Percentiles rank a stretch among this genome's conserved stretches.
Conservation (phyloP, 2,329 filamentous ascomycete species). For the Emergomyces pasteurianus region DNA sequence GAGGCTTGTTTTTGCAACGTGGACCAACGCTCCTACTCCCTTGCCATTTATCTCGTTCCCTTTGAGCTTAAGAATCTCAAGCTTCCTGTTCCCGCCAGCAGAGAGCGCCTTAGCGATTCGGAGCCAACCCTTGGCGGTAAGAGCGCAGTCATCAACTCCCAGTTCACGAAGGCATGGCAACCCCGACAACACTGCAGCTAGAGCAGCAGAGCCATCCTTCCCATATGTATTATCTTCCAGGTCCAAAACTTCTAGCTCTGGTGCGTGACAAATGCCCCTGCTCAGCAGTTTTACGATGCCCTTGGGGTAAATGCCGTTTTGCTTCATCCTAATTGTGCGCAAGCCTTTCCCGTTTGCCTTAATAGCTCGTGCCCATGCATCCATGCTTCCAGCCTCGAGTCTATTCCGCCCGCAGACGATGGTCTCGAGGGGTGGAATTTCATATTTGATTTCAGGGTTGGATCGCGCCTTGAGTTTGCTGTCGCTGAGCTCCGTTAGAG, state of each 20-base stretch:
- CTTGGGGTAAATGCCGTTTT: conserved; percentile 93
- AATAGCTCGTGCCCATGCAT: conserved; percentile 82
- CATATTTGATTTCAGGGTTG: conserved; percentile 51
- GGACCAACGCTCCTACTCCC: conserved; percentile 58
- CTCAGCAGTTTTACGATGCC: conserved; percentile 73
- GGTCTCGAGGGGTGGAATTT: conserved; percentile 80
- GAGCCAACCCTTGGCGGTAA: conserved; percentile 65
- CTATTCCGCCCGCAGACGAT: conserved; percentile 93
- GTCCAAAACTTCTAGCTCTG: conserved; percentile 63
- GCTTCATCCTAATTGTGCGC: conserved; percentile 87
- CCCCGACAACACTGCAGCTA: conserved; percentile 59
- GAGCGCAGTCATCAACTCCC: conserved; percentile 76
- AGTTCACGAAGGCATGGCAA: conserved; percentile 74
- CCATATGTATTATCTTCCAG: conserved; percentile 98
- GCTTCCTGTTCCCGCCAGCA: conserved; percentile 62
- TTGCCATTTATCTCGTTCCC: conserved; percentile 86
- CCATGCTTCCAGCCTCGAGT: conserved; percentile 92
- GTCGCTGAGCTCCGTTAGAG: conserved; percentile 67
- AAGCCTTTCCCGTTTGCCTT: conserved; percentile 66
- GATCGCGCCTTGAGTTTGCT: conserved; percentile 64
- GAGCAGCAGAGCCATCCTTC: conserved; percentile 60
- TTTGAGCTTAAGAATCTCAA: conserved; percentile 73
- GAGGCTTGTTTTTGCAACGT: conserved; percentile 55
- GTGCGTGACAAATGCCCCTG: conserved; percentile 62
- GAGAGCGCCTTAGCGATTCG: conserved; percentile 61